These are phyloP conservation scores for Macadamia integrifolia DNA, from an alignment of 164 flowering plant genomes.

Conservation along the genomic window DNA sequence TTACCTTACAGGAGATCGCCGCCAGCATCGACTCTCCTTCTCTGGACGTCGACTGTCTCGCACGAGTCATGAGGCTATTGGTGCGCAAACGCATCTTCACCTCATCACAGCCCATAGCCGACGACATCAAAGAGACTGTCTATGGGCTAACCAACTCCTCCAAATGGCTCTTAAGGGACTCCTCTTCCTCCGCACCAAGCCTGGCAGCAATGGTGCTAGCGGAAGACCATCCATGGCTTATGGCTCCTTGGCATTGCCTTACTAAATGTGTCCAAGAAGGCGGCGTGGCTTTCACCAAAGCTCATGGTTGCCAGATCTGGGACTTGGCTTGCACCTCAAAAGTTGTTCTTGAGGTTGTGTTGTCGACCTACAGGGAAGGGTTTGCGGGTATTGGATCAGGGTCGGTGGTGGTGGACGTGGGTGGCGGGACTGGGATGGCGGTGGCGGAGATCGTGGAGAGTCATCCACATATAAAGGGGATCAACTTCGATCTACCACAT, in stretches of 20 bases:
- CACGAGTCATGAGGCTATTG: too few species aligned
- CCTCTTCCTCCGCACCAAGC: constrained; percentile 11
- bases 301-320: constrained; percentile 33
- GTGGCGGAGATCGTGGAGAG: constrained; percentile 30
- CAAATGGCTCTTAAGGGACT: constrained; percentile 24
- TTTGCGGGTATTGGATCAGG: constrained; percentile 21
- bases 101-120: neutral
- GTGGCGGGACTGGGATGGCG: constrained; percentile 38
- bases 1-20: too few species aligned
- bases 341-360: constrained; percentile 15
- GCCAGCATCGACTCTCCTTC: too few species aligned
- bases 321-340: constrained; percentile 33
- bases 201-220: constrained; percentile 23
- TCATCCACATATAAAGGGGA: constrained; percentile 32
- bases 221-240: constrained; percentile 20
- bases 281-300: constrained; percentile 32
- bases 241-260: constrained; percentile 30
- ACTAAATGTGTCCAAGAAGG: constrained; percentile 32
- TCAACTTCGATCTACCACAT: constrained; percentile 48
- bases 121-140: constrained; percentile 17
- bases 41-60: too few species aligned
- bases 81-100: too few species aligned
- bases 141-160: constrained; percentile 30
- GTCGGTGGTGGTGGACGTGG: constrained; percentile 36
- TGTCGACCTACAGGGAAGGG: constrained; percentile 29